Conservation (phyloP, 1,284 basidiomycete species). For the Cronartium quercuum region DNA sequence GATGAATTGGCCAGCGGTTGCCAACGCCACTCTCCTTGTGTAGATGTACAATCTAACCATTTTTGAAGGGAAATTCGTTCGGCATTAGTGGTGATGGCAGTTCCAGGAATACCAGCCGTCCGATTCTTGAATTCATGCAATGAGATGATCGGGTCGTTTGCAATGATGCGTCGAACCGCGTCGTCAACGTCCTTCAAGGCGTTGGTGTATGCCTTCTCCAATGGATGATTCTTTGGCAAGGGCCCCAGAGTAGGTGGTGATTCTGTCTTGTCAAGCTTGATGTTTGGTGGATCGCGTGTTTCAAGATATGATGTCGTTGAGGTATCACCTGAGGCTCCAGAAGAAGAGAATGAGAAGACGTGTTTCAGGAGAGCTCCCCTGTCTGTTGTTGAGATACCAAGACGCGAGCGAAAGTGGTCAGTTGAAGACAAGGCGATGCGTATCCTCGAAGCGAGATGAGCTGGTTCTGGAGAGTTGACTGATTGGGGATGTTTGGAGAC, state of each 20-base stretch:
- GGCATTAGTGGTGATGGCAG: constrained; percentile 39
- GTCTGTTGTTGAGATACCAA: background rate
- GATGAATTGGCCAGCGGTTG: constrained; percentile 39
- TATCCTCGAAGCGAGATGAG: background rate
- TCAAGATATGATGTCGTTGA: background rate
- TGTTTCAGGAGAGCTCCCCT: background rate
- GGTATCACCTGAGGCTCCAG: background rate
- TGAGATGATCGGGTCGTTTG: constrained; percentile 15
- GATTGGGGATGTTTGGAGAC: background rate
- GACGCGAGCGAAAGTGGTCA: background rate
- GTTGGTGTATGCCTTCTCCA: constrained; percentile 8
- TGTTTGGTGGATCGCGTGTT: constrained; percentile 9
- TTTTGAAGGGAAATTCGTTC: constrained; percentile 42
- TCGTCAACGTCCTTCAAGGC: constrained; percentile 26
- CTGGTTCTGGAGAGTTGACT: background rate
- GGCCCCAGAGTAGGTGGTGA: constrained; percentile 1
- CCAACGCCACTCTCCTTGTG: constrained; percentile 44
- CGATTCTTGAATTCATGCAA: constrained; percentile 15
- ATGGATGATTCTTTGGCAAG: background rate
- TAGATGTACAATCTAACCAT: constrained; percentile 45
- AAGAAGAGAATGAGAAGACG: background rate
- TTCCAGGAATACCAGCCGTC: constrained; percentile 44
- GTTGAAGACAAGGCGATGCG: background rate
- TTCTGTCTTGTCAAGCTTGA: constrained; percentile 14
- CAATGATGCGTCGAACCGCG: background rate